Conservation (phyloP, 75 land plant species). For the Azolla pinnata region DNA sequence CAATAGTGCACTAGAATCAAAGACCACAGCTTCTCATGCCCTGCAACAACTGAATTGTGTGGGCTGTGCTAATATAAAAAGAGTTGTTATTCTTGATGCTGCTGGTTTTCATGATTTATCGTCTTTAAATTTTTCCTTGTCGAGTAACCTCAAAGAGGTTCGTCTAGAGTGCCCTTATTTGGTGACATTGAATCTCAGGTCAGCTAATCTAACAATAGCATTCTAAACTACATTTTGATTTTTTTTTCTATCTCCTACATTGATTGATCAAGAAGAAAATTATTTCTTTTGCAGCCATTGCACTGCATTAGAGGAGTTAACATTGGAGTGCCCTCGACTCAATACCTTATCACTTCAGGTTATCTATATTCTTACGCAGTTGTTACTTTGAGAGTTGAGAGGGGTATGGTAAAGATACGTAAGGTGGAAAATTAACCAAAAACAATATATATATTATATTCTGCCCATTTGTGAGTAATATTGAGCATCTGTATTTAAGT, state of each 20-base stretch:
- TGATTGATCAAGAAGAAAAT: not conserved
- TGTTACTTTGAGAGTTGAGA: not conserved
- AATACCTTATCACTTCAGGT: constrained; percentile 83
- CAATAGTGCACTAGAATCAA: too few species aligned
- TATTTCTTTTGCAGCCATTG: constrained; percentile 50
- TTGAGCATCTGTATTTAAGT: too few species aligned
- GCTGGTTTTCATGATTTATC: constrained; percentile 58
- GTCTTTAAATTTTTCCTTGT: constrained; percentile 70
- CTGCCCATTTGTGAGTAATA: too few species aligned
- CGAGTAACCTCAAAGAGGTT: constrained; percentile 78
- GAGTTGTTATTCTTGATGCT: constrained; percentile 47
- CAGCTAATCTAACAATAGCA: too few species aligned
- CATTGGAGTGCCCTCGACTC: constrained; percentile 73
- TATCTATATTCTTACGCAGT: not conserved
- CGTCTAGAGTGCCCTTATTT: constrained; percentile 60
- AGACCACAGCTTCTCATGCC: constrained; percentile 28
- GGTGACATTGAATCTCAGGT: constrained; percentile 73
- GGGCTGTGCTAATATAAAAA: constrained; percentile 81
- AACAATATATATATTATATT: too few species aligned
- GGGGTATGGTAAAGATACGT: not conserved
- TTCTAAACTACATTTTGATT: not conserved
- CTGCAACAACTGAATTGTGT: constrained; percentile 81
- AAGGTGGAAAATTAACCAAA: too few species aligned
- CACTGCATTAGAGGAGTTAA: constrained; percentile 58
- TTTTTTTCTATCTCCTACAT: not conserved